phyloP scores from a whole-genome alignment of 305 asterid species.

The Euphrasia arctica region DNA sequence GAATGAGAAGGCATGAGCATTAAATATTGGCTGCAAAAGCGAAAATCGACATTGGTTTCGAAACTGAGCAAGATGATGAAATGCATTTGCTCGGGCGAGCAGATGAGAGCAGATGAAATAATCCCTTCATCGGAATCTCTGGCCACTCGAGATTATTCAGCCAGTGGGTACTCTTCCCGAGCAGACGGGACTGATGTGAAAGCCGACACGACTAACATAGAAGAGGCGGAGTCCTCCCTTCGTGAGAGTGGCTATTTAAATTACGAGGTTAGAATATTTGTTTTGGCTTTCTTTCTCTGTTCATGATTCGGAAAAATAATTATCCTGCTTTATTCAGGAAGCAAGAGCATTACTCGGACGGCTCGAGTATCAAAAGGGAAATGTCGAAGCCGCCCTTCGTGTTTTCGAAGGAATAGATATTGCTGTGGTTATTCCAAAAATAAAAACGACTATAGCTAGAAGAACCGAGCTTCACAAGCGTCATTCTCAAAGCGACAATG shows the following conservation, averaged over 20 bases:
- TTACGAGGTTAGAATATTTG: slow-evolving; percentile 62
- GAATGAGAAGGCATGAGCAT: slow-evolving; percentile 72
- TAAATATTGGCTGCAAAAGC: slow-evolving; percentile 65
- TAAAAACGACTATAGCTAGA: slow-evolving; percentile 51
- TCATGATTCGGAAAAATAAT: no score
- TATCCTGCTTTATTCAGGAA: slow-evolving; percentile 52
- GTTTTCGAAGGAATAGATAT: slow-evolving; percentile 93
- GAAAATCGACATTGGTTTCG: slow-evolving; percentile 40
- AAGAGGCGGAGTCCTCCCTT: slow-evolving; percentile 92
- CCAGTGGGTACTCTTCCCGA: slow-evolving; percentile 84
- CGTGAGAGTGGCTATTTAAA: slow-evolving; percentile 87
- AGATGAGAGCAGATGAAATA: slow-evolving; percentile 56
- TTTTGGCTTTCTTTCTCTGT: neutral
- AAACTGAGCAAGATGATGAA: slow-evolving; percentile 83
- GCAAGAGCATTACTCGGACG: slow-evolving; percentile 94
- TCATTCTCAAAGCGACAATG: slow-evolving; percentile 64
- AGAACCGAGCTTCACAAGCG: slow-evolving; percentile 63
- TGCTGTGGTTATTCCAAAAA: slow-evolving; percentile 70
- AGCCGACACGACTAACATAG: slow-evolving; percentile 74
- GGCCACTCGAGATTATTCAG: slow-evolving; percentile 94
- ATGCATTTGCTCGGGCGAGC: slow-evolving; percentile 93
- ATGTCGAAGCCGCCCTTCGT: slow-evolving; percentile 79
- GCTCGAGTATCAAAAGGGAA: slow-evolving; percentile 93
- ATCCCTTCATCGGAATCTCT: slow-evolving; percentile 81
- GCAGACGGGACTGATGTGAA: slow-evolving; percentile 67